A percentile compares a stretch with the other conserved stretches of the same genome.
Evolutionary conservation across 2,329 filamentous ascomycete species (phyloP).

Genomic region (Aureobasidium subglaciale): DNA sequence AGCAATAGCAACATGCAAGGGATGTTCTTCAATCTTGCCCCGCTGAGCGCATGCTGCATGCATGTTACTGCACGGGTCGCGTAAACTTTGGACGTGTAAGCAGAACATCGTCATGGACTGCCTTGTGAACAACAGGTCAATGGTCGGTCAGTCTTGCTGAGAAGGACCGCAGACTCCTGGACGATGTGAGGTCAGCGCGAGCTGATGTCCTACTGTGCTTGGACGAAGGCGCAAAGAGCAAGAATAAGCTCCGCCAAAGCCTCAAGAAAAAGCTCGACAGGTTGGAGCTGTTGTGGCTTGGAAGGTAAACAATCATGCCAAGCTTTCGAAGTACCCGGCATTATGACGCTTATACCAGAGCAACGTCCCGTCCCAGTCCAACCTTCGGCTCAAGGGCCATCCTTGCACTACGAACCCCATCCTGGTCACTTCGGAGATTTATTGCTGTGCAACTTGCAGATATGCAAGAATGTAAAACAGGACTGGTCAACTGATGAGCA

Average conservation of each 20-base stretch:
- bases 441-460: conserved; percentile 4
- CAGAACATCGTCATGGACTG: not conserved
- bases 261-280: not conserved
- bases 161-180: not conserved
- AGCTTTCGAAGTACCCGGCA: not conserved
- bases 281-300: conserved; percentile 1
- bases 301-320: not conserved
- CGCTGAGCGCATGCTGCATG: conserved; percentile 1
- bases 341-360: conserved; percentile 5
- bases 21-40: conserved; percentile 3
- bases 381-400: conserved; percentile 2
- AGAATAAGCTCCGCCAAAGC: not conserved
- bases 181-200: not conserved
- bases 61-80: not conserved
- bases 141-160: not conserved
- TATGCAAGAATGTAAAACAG: not conserved
- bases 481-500: not conserved
- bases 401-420: conserved; percentile 3
- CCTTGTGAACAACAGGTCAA: not conserved
- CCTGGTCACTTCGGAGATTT: conserved; percentile 4
- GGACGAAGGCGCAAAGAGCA: not conserved
- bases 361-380: conserved; percentile 1
- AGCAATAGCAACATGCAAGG: conserved; percentile 2
- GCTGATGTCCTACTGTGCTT: not conserved
- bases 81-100: not conserved